Evolutionary conservation across 805 yeast genomes (phyloP), one percentile per base, ranked within the genome.

Genomic region (Sungouiozyma ichnusensis): DNA sequence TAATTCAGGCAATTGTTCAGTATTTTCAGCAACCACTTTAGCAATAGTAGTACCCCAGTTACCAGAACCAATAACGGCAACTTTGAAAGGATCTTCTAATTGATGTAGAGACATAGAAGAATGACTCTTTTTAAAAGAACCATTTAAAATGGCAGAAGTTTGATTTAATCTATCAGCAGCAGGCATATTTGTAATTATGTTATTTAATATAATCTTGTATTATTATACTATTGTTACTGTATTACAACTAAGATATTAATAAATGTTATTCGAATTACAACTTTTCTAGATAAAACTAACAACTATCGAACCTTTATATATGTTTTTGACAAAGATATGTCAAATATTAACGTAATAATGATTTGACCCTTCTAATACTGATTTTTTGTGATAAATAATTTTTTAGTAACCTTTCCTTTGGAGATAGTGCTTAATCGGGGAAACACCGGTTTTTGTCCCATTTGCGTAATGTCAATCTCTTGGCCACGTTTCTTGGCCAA

Each of bases 31-130:
- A 20, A 87, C 80, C 36, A 90, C 86, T 64, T 92, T 90, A 48
- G 97, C 97, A 42, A 92, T 87, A 16, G 97, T 90, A 33, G 96
- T 86, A 50, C 98, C 98, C 84, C 98, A 90, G 67, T 90, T 90
- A 61, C 97, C 98, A 24, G 97, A 87, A 35, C 98, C 98, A 50
- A 92, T 79, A 42, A 87, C 85, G 34, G 87, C 71, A 35, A 81
- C 72, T 55, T 70, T 74, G 66, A 69, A 78, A 17, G 72, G 74
- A 20, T 53, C 40, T 36, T 55, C 59, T 15, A 50, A 31, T n/a
- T 42, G 39, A 8, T 35, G 37, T 27, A 47, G 24, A n/a, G 50
- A 45, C 3, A 31, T 38, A 20, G 35, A 17, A n/a, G 50, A 47
- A 7, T 38, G 9, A 15, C 41, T 20, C 38, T 42, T 48, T 39